A percentile compares a stretch with the other conserved stretches of the same genome.
phyloP scores from a whole-genome alignment of 768 basidiomycete genomes.

The Suillus bovinus region DNA sequence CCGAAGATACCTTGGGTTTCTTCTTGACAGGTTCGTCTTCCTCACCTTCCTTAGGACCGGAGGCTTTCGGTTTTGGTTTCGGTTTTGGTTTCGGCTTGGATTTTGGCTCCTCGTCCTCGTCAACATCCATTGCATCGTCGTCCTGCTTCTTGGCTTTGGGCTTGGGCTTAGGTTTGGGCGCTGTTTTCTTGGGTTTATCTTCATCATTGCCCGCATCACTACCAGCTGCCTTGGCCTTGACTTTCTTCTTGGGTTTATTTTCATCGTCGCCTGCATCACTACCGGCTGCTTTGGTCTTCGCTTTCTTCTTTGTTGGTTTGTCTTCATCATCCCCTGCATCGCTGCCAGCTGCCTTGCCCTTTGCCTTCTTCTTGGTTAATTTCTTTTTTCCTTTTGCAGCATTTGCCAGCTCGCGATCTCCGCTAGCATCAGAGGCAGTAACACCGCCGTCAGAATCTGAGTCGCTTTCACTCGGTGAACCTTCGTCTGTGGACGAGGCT shows the following conservation, averaged over 20 bases:
- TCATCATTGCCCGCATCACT: conserved; percentile 38
- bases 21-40: conserved; percentile 69
- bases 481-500: conserved; percentile 79
- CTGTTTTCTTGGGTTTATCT: conserved; percentile 45
- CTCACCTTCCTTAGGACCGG: conserved; percentile 33
- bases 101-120: conserved; percentile 33
- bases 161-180: conserved; percentile 44
- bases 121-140: conserved; percentile 51
- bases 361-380: conserved; percentile 43
- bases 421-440: conserved; percentile 84
- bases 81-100: conserved; percentile 41
- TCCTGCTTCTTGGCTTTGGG: conserved; percentile 43
- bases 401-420: conserved; percentile 64
- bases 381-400: conserved; percentile 37
- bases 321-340: conserved; percentile 42
- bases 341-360: conserved; percentile 43
- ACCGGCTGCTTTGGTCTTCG: conserved; percentile 35
- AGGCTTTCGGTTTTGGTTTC: conserved; percentile 43
- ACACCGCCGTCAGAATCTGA: conserved; percentile 63
- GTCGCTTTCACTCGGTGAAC: conserved; percentile 82
- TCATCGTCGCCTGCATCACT: conserved; percentile 38
- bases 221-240: conserved; percentile 35
- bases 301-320: conserved; percentile 50
- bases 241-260: conserved; percentile 46
- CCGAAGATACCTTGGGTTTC: conserved; percentile 59